Conservation (phyloP, 352 stramenopile genomes). For the Phytophthora fragariae region DNA sequence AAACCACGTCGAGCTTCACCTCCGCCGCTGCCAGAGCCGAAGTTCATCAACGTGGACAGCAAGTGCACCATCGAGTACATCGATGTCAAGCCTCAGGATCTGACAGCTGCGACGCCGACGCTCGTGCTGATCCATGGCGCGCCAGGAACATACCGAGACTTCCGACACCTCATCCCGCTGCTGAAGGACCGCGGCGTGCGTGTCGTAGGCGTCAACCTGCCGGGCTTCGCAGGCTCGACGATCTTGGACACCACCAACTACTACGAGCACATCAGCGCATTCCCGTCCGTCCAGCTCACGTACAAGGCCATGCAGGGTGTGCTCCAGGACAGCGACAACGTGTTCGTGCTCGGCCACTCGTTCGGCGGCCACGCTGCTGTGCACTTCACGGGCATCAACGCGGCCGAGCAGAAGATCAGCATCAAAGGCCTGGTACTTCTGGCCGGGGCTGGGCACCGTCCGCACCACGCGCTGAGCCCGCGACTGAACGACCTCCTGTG, state of each 20-base stretch:
- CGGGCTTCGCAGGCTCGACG: conserved; percentile 60
- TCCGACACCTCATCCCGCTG: conserved; percentile 67
- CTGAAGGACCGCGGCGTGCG: conserved; percentile 50
- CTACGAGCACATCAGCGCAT: conserved; percentile 49
- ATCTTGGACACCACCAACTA: conserved; percentile 50
- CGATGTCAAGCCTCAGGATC: conserved; percentile 28
- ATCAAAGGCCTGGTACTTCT: conserved; percentile 62
- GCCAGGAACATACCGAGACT: conserved; percentile 71
- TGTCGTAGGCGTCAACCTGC: conserved; percentile 68
- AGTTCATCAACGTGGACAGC: conserved; percentile 39
- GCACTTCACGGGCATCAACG: conserved; percentile 54
- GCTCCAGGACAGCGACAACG: conserved; percentile 35
- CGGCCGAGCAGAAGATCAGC: conserved; percentile 34
- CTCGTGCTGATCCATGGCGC: conserved; percentile 73
- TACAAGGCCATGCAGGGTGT: conserved; percentile 56
- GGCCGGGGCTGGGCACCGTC: conserved; percentile 52
- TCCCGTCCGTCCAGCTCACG: conserved; percentile 45
- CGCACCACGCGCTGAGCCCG: conserved; percentile 51
- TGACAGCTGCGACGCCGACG: conserved; percentile 35
- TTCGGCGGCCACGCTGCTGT: conserved; percentile 68
- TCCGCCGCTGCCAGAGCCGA: conserved; percentile 37
- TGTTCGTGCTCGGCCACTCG: conserved; percentile 73
- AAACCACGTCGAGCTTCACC: conserved; percentile 24
- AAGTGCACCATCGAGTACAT: conserved; percentile 63
- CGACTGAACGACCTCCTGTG: conserved; percentile 45